Conservation (phyloP, 2,329 filamentous ascomycete species). For the Trichothecium roseum region DNA sequence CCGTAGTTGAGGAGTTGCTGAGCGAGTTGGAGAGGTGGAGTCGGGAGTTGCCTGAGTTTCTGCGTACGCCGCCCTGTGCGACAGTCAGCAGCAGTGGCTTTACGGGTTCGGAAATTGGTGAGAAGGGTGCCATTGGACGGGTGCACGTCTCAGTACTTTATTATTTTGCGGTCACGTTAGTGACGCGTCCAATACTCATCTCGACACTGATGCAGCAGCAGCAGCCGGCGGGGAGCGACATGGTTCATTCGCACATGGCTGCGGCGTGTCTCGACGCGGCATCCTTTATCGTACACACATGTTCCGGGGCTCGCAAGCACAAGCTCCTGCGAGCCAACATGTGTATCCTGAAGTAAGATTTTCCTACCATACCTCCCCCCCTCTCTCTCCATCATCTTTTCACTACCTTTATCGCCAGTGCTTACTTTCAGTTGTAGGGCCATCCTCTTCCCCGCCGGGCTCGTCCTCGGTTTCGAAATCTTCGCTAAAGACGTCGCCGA, state of each 20-base stretch:
- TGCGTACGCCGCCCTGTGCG: constrained; percentile 12
- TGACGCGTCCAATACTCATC: constrained; percentile 45
- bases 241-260: constrained; percentile 27
- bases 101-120: background rate
- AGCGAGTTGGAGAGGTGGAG: constrained; percentile 34
- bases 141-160: constrained; percentile 47
- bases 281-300: constrained; percentile 43
- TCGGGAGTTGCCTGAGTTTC: constrained; percentile 25
- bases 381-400: background rate
- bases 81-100: constrained; percentile 6
- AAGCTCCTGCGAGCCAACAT: constrained; percentile 40
- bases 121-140: constrained; percentile 31
- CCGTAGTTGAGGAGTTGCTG: constrained; percentile 27
- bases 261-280: constrained; percentile 45
- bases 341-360: constrained; percentile 47
- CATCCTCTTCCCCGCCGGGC: constrained; percentile 44
- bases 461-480: constrained; percentile 45
- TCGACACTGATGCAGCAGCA: constrained; percentile 31
- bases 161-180: constrained; percentile 47
- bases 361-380: background rate
- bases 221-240: constrained; percentile 8
- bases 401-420: too few relatives aligned
- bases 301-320: constrained; percentile 33
- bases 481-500: constrained; percentile 37
- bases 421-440: constrained; percentile 23